phyloP scores from a whole-genome alignment of 768 basidiomycete species.

The Roridomyces roridus region DNA sequence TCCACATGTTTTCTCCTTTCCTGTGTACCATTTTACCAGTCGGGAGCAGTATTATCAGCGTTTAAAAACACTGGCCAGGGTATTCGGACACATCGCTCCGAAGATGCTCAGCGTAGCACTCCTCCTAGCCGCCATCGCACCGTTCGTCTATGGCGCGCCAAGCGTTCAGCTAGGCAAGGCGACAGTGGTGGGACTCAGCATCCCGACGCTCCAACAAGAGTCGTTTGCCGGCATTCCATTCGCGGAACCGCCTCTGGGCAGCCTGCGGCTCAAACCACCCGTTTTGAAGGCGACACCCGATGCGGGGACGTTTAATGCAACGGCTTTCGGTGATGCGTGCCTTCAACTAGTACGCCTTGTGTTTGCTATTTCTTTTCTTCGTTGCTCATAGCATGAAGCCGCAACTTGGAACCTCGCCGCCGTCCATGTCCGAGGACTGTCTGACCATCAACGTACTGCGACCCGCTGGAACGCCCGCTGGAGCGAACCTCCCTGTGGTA shows the following conservation, averaged over 20 bases:
- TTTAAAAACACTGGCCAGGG: not conserved
- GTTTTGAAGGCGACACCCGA: slow-evolving; percentile 23
- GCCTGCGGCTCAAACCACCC: slow-evolving; percentile 34
- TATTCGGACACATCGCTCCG: not conserved
- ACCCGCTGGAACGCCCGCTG: slow-evolving; percentile 41
- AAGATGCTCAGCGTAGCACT: not conserved
- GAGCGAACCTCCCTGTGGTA: slow-evolving; percentile 46
- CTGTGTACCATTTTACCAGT: not conserved
- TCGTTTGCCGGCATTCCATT: slow-evolving; percentile 36
- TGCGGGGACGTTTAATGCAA: slow-evolving; percentile 30
- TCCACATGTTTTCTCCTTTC: not conserved
- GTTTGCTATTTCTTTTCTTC: not conserved
- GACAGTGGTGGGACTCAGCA: slow-evolving; percentile 5
- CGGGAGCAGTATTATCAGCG: not conserved
- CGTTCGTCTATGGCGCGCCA: not conserved
- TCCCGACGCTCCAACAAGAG: slow-evolving; percentile 7
- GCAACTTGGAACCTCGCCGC: no score
- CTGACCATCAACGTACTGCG: slow-evolving; percentile 64
- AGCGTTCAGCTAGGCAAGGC: slow-evolving; percentile 8
- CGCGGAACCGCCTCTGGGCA: slow-evolving; percentile 37
- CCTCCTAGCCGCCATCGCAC: not conserved
- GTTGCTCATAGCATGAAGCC: not conserved
- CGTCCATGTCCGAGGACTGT: slow-evolving; percentile 66
- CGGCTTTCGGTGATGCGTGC: slow-evolving; percentile 30
- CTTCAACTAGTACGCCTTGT: slow-evolving; percentile 25